Base-by-base conservation (phyloP, 805 yeast genomes). In the Myxozyma neotropica region DNA sequence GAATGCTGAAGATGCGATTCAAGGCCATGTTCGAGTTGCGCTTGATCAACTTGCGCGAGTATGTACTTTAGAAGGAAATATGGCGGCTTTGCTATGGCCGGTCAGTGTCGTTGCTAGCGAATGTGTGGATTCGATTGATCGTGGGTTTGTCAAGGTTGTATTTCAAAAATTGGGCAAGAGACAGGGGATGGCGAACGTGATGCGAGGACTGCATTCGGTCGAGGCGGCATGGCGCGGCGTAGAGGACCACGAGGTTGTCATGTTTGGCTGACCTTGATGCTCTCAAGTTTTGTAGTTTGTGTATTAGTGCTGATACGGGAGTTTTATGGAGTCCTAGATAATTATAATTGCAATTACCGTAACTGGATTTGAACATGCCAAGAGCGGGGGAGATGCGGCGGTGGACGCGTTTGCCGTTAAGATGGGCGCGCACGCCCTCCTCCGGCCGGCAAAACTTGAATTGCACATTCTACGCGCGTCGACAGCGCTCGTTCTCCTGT, bases 51-150 rank as follows among this genome's bases (percentile, higher is more conserved):
- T 63, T 5, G 61, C 66, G 8, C 51, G 62, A 5, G 65, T 63
- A 21, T 63, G 66, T 26, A 60, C 66, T 2, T 49, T 63, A 8
- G 66, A 61, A 19, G 66, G 65, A 2, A 60, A 57, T 36, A 63
- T 60, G 66, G 66, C 66, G 4, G 64, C 61, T 35, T 38, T 63
- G 29, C 52, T 63, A 24, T 63, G 66, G 66, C 66, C 66, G 19
- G 62, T 63, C 7, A 40, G 59, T 29, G 62, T 63, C 1, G 59
- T 63, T 12, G 66, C 66, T 23, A 53, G 49, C 26, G 66, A 63
- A 27, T 63, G 66, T 47, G 58, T 53, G 35, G 62, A 56, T 40
- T 55, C 61, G 21, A 61, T 61, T 29, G 66, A 63, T 29, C 61
- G 64, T 23, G 66, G 62, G 17, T 61, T 63, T 39, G 62, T 61